Evolutionary conservation across 768 basidiomycete species (phyloP).

Genomic region (Rhizopogon sp.): DNA sequence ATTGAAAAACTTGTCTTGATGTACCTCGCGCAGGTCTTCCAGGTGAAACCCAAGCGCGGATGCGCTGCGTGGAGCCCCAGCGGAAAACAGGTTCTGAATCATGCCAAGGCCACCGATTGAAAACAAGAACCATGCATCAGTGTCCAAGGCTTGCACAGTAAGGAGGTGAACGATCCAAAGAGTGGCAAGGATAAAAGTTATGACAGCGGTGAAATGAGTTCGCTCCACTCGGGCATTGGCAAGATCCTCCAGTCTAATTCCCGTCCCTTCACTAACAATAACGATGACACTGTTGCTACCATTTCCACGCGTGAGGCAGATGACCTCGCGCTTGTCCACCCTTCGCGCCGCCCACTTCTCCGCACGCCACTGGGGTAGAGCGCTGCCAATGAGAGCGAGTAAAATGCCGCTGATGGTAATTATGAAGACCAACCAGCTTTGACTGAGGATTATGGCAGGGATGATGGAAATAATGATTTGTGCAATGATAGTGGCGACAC

Average conservation of each 20-base stretch:
- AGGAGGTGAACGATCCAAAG: constrained; percentile 22
- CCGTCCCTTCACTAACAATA: constrained; percentile 20
- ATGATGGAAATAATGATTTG: constrained; percentile 26
- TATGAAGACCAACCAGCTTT: constrained; percentile 25
- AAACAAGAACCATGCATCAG: constrained; percentile 18
- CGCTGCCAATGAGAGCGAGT: constrained; percentile 16
- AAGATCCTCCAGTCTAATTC: constrained; percentile 25
- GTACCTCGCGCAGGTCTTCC: not conserved
- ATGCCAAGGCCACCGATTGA: constrained; percentile 20
- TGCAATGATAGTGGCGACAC: constrained; percentile 16
- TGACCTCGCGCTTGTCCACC: constrained; percentile 15
- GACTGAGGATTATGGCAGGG: constrained; percentile 15
- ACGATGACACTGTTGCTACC: constrained; percentile 24
- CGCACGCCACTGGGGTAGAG: constrained; percentile 25
- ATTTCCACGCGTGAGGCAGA: constrained; percentile 25
- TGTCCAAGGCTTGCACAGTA: constrained; percentile 15
- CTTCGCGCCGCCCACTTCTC: constrained; percentile 26
- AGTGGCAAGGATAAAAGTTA: constrained; percentile 8
- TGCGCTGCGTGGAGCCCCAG: constrained; percentile 15
- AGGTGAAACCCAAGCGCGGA: constrained; percentile 20
- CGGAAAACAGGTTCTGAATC: constrained; percentile 20
- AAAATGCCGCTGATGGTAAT: constrained; percentile 23
- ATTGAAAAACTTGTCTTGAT: not conserved
- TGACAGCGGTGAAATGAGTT: constrained; percentile 4
- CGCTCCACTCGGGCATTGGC: constrained; percentile 14